Evolutionary conservation across 2,329 filamentous ascomycete species (phyloP).

Genomic region (Lecanicillium sp.): DNA sequence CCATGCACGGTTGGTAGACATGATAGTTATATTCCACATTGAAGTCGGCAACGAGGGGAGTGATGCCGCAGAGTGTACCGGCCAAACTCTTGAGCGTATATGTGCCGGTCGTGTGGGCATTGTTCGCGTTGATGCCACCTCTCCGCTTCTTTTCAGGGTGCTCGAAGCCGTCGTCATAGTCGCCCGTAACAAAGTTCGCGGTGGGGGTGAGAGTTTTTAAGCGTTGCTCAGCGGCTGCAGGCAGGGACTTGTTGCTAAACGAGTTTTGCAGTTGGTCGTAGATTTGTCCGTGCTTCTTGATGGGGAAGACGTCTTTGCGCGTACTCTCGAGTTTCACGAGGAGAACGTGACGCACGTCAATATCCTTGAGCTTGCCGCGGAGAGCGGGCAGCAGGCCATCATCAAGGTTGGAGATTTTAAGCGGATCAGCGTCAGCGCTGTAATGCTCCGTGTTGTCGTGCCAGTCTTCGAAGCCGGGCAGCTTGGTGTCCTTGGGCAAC

Average conservation of each 20-base stretch:
- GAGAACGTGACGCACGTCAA: slow-evolving; percentile 34
- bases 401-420: slow-evolving; percentile 32
- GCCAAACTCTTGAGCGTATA: slow-evolving; percentile 36
- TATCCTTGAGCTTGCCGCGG: slow-evolving; percentile 15
- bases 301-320: slow-evolving; percentile 35
- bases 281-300: slow-evolving; percentile 32
- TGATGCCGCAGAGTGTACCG: slow-evolving; percentile 33
- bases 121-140: slow-evolving; percentile 33
- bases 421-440: slow-evolving; percentile 25
- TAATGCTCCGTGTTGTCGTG: slow-evolving; percentile 21
- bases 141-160: slow-evolving; percentile 15
- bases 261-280: slow-evolving; percentile 26
- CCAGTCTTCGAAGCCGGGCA: slow-evolving; percentile 20
- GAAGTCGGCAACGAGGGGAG: slow-evolving; percentile 32
- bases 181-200: slow-evolving; percentile 26
- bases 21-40: slow-evolving; percentile 32
- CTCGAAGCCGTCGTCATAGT: slow-evolving; percentile 26
- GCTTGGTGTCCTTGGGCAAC: slow-evolving; percentile 16
- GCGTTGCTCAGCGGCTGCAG: slow-evolving; percentile 20
- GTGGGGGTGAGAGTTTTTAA: slow-evolving; percentile 21
- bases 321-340: slow-evolving; percentile 38
- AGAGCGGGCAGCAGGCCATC: slow-evolving; percentile 21
- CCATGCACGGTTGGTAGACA: slow-evolving; percentile 36
- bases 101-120: slow-evolving; percentile 31
- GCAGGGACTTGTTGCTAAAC: slow-evolving; percentile 22